Evolutionary conservation across 2,329 filamentous ascomycete genomes (phyloP).

Genomic region (Capronia coronata): DNA sequence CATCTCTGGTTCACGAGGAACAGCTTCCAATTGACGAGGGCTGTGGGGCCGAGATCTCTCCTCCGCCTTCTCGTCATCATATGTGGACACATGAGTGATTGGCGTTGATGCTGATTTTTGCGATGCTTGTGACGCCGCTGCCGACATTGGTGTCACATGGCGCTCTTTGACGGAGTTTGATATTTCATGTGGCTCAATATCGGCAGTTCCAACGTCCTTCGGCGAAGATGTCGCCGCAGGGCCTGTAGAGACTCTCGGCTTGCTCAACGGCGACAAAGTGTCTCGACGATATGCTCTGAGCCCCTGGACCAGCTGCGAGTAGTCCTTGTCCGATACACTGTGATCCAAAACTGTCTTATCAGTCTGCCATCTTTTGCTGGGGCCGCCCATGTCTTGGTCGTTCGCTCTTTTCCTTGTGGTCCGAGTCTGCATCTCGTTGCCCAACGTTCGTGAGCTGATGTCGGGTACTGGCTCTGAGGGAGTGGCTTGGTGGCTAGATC

Average conservation of each 20-base stretch:
- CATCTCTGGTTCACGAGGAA: conserved; percentile 5
- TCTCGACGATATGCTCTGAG: conserved; percentile 2
- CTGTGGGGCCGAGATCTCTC: neutral
- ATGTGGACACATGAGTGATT: conserved; percentile 10
- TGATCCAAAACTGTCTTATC: neutral
- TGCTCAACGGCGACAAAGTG: neutral
- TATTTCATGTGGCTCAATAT: neutral
- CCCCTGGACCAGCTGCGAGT: neutral
- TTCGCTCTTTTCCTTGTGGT: conserved; percentile 2
- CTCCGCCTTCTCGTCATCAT: neutral
- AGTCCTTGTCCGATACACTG: neutral
- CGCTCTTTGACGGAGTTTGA: neutral
- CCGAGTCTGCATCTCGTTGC: neutral
- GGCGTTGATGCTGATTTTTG: conserved; percentile 7
- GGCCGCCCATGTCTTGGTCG: neutral
- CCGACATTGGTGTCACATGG: neutral
- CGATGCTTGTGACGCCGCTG: neutral
- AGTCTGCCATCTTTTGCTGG: neutral
- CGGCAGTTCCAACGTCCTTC: neutral
- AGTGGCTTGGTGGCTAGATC: neutral
- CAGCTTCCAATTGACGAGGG: neutral
- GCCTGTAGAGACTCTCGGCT: neutral
- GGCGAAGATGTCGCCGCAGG: neutral
- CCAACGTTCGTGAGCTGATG: neutral
- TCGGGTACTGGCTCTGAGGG: neutral